These are phyloP conservation scores for Didymella pinodella DNA, from an alignment of 2,329 filamentous ascomycete species.

Conservation along the genomic window DNA sequence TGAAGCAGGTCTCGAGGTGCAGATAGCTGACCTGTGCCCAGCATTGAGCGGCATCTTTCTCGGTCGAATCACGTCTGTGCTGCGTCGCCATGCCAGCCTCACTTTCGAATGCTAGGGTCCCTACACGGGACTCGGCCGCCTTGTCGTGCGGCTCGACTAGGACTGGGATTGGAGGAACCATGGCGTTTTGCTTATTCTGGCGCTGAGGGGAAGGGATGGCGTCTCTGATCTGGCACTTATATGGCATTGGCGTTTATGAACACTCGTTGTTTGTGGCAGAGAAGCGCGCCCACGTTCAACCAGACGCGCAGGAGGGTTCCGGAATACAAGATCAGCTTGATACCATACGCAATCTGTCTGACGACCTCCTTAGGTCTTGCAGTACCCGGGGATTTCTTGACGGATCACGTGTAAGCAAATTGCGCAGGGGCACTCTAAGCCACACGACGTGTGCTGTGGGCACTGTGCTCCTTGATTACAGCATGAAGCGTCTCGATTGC, in stretches of 20 bases:
- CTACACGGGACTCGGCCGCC: not conserved
- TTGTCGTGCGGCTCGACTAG: not conserved
- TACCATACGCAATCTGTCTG: too few species aligned
- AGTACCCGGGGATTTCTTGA: too few species aligned
- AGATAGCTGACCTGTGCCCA: constrained; percentile 25
- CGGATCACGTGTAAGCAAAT: too few species aligned
- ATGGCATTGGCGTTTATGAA: not conserved
- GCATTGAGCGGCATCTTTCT: constrained; percentile 1
- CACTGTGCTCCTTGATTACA: not conserved
- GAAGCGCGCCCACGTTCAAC: too few species aligned
- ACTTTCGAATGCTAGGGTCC: not conserved
- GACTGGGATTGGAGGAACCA: not conserved
- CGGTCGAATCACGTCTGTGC: constrained; percentile 5
- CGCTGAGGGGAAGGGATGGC: not conserved
- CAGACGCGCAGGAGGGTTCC: too few species aligned
- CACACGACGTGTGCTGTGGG: too few species aligned
- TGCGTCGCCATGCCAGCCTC: constrained; percentile 11
- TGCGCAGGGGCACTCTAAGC: too few species aligned
- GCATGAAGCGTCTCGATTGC: not conserved
- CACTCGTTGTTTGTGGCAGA: not conserved
- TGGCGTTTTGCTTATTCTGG: not conserved
- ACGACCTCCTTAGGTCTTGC: too few species aligned
- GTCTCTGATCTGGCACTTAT: not conserved
- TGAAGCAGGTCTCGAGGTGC: constrained; percentile 1
- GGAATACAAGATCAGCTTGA: too few species aligned